Evolutionary conservation across 1,139 yeast species (phyloP).

Genomic region (Saccharomyces uvarum): DNA sequence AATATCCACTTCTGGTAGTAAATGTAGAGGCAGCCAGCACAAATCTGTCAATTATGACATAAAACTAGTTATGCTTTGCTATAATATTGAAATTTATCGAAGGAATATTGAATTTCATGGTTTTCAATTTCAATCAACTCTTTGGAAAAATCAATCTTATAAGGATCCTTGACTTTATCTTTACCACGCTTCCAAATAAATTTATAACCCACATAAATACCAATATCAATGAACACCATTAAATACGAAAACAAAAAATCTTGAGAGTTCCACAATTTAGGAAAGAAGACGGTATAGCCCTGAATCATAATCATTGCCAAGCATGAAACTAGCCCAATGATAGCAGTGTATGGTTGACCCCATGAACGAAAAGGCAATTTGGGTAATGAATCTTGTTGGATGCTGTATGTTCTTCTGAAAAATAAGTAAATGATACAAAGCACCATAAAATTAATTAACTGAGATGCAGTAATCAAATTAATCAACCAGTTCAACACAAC

Average conservation of each 20-base stretch:
- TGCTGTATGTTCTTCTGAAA: conserved; percentile 56
- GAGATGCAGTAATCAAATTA: conserved; percentile 71
- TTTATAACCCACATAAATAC: conserved; percentile 52
- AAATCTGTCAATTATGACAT: not conserved
- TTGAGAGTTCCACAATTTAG: conserved; percentile 53
- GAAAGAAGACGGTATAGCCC: conserved; percentile 61
- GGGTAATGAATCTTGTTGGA: conserved; percentile 50
- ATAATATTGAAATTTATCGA: conserved; percentile 17
- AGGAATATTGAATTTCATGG: conserved; percentile 37
- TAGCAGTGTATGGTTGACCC: conserved; percentile 51
- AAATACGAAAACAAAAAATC: conserved; percentile 61
- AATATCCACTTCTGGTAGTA: not conserved
- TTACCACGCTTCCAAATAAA: conserved; percentile 36
- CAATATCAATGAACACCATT: conserved; percentile 58
- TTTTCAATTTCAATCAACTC: conserved; percentile 53
- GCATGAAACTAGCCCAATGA: conserved; percentile 43
- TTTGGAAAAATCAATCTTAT: conserved; percentile 46
- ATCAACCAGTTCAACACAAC: conserved; percentile 70
- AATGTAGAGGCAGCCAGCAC: not conserved
- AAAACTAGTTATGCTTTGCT: conserved; percentile 7
- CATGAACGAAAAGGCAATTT: conserved; percentile 49
- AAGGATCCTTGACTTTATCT: conserved; percentile 44
- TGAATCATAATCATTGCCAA: conserved; percentile 51
- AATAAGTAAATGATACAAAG: conserved; percentile 56
- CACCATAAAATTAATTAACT: conserved; percentile 60